Conservation (phyloP, 257 asterid genomes). For the Capsicum baccatum region DNA sequence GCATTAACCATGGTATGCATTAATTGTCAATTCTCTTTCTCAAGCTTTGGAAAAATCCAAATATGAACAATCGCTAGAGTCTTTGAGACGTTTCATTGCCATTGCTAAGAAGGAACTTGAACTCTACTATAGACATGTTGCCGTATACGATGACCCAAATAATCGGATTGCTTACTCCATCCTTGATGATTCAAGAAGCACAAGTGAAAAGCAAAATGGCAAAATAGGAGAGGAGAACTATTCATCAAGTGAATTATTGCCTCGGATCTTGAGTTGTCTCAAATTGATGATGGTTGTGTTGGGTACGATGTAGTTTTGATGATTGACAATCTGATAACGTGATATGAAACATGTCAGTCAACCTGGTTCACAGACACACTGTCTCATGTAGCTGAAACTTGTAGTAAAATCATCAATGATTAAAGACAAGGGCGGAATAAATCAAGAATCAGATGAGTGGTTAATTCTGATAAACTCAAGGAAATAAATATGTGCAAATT, state of each 20-base stretch:
- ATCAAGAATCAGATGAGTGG: too few species aligned
- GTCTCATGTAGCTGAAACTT: too few species aligned
- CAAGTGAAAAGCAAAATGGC: conserved; percentile 9
- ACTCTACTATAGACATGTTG: conserved; percentile 76
- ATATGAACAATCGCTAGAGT: conserved; percentile 87
- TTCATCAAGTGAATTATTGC: conserved; percentile 29
- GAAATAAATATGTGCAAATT: too few species aligned
- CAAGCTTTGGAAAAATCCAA: conserved; percentile 91
- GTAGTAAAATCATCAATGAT: too few species aligned
- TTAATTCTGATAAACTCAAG: too few species aligned
- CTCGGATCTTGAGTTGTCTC: conserved; percentile 45
- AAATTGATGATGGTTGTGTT: conserved; percentile 32
- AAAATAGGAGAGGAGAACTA: conserved; percentile 27
- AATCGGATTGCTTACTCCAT: conserved; percentile 59
- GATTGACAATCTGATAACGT: too few species aligned
- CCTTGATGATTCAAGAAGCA: conserved; percentile 46
- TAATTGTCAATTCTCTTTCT: conserved; percentile 24
- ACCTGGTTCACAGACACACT: too few species aligned
- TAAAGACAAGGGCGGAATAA: too few species aligned
- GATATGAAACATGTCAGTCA: too few species aligned
- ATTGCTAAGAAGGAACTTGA: conserved; percentile 90
- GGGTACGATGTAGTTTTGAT: too few species aligned
- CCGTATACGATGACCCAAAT: conserved; percentile 78
- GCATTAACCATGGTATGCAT: not conserved
- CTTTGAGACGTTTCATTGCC: conserved; percentile 79